Conservation (phyloP, 2,329 filamentous ascomycete genomes). For the Pochonia chlamydosporia region DNA sequence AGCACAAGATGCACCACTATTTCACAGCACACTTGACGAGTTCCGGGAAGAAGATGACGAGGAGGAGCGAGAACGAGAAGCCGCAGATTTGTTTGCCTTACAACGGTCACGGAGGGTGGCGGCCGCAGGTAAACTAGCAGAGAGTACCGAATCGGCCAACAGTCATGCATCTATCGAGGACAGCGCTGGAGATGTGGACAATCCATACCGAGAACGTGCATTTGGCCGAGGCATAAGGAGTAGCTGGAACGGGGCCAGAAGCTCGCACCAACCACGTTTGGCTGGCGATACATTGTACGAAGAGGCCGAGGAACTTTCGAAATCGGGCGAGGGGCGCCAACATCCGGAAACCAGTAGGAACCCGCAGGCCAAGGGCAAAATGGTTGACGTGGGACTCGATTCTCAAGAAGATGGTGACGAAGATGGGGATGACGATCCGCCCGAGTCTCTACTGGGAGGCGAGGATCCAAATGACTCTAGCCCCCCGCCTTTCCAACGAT, state of each 20-base stretch:
- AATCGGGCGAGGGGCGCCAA: constrained; percentile 23
- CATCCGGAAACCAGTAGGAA: constrained; percentile 18
- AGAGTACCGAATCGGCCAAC: constrained; percentile 67
- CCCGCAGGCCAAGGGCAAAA: constrained; percentile 49
- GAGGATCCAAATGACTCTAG: constrained; percentile 47
- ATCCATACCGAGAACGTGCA: constrained; percentile 40
- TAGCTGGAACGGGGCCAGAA: constrained; percentile 56
- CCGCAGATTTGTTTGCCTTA: constrained; percentile 88
- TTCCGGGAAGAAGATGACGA: constrained; percentile 92
- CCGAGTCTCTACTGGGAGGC: constrained; percentile 51
- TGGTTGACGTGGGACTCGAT: constrained; percentile 85
- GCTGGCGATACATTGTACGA: constrained; percentile 30
- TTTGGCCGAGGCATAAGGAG: constrained; percentile 52
- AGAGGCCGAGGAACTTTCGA: constrained; percentile 35
- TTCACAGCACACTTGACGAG: constrained; percentile 85
- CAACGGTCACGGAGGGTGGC: constrained; percentile 87
- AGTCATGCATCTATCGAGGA: constrained; percentile 31
- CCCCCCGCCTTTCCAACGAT: constrained; percentile 58
- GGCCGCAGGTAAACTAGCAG: constrained; percentile 73
- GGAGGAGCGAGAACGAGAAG: constrained; percentile 81
- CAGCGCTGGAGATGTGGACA: constrained; percentile 20
- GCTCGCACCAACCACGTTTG: constrained; percentile 23
- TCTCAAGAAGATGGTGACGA: constrained; percentile 54
- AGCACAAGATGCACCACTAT: constrained; percentile 79
- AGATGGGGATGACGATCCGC: constrained; percentile 51